Evolutionary conservation across 2,329 filamentous ascomycete species (phyloP).

Genomic region (Byssothecium circinans): DNA sequence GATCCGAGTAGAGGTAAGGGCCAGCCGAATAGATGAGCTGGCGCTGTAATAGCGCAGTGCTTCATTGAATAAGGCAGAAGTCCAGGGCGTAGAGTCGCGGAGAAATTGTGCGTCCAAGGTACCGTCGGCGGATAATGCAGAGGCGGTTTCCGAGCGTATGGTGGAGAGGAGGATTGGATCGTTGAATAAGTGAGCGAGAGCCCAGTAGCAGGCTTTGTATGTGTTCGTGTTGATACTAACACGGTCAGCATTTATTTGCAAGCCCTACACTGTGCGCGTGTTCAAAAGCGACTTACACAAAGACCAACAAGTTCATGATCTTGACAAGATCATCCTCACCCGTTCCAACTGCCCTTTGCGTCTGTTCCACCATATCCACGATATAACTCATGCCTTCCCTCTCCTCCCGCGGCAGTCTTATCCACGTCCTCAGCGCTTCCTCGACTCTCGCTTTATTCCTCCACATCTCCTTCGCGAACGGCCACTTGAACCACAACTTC

Average conservation of each 20-base stretch:
- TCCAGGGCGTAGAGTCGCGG: not conserved
- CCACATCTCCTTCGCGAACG: constrained; percentile 5
- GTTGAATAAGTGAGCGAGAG: constrained; percentile 1
- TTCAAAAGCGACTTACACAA: constrained; percentile 7
- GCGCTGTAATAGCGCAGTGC: constrained; percentile 2
- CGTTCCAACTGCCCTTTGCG: not conserved
- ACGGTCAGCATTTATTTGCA: not conserved
- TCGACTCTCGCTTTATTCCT: constrained; percentile 1
- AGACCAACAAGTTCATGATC: constrained; percentile 1
- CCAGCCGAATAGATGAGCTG: not conserved
- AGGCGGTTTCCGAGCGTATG: not conserved
- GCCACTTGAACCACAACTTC: constrained; percentile 10
- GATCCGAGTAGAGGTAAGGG: not conserved
- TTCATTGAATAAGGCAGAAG: not conserved
- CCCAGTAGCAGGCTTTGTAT: constrained; percentile 3
- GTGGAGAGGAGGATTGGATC: not conserved
- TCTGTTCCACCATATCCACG: not conserved
- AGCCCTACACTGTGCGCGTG: no score
- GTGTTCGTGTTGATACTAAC: constrained; percentile 5
- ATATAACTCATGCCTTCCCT: not conserved
- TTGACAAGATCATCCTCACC: not conserved
- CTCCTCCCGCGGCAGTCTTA: constrained; percentile 1
- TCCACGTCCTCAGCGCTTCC: constrained; percentile 5
- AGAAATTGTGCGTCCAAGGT: not conserved
- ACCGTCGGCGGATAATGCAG: not conserved